Percentiles rank a stretch among this genome's conserved stretches.
Evolutionary conservation across 495 filamentous ascomycete genomes (phyloP).

Genomic region (Lophiotrema nucula): DNA sequence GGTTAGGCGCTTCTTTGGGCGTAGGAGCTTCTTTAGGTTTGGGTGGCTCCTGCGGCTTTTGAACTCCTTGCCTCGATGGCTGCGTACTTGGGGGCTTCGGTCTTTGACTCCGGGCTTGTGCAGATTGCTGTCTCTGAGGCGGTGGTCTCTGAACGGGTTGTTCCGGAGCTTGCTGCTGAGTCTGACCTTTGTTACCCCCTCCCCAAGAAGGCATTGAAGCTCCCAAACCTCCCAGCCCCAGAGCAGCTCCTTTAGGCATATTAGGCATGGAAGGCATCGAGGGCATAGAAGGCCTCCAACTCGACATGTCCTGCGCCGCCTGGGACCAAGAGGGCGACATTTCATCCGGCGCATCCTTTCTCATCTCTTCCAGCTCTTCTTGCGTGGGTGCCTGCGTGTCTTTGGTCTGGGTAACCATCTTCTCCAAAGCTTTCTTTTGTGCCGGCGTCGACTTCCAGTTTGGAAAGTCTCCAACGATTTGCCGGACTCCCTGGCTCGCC

Average conservation of each 20-base stretch:
- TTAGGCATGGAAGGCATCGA: not conserved
- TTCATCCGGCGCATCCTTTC: conserved; percentile 1
- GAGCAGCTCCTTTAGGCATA: conserved; percentile 1
- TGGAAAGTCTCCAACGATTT: conserved; percentile 29
- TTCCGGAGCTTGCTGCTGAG: not conserved
- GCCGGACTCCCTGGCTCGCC: conserved; percentile 18
- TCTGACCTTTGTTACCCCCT: not conserved
- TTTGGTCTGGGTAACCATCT: conserved; percentile 27
- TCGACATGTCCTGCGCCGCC: not conserved
- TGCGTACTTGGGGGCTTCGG: not conserved
- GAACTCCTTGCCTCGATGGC: not conserved
- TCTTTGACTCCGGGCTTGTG: not conserved
- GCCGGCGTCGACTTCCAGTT: conserved; percentile 31
- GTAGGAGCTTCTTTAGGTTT: not conserved
- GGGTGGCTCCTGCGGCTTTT: not conserved
- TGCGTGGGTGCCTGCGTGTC: conserved; percentile 23
- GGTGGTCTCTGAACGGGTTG: not conserved
- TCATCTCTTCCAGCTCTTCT: conserved; percentile 27
- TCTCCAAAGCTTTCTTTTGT: conserved; percentile 33
- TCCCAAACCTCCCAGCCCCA: not conserved
- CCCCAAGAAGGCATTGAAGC: not conserved
- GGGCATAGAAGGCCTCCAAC: not conserved
- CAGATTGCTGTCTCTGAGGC: not conserved
- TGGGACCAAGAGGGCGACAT: not conserved
- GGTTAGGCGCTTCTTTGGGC: not conserved